Evolutionary conservation across 352 stramenopile genomes (phyloP).

Genomic region (Globisporangium middletonii): DNA sequence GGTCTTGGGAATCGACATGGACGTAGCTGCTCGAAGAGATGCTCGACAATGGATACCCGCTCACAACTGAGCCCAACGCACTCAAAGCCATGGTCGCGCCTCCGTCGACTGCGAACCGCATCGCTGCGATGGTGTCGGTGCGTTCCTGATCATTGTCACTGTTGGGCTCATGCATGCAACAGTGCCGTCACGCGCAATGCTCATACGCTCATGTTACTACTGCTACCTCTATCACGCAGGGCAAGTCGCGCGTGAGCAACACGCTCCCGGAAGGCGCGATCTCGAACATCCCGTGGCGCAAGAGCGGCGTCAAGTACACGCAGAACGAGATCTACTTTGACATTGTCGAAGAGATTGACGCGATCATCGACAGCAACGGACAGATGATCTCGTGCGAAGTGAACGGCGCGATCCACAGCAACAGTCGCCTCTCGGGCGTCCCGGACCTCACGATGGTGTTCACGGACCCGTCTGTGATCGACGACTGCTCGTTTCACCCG

Average conservation of each 20-base stretch:
- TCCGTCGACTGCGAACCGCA: slow-evolving; percentile 90
- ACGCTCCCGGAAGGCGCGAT: slow-evolving; percentile 89
- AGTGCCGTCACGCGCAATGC: not conserved
- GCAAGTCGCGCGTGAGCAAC: slow-evolving; percentile 89
- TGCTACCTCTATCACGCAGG: slow-evolving; percentile 15
- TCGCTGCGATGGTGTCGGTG: slow-evolving; percentile 83
- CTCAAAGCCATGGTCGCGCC: slow-evolving; percentile 96
- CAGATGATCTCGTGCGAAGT: slow-evolving; percentile 94
- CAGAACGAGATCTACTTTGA: slow-evolving; percentile 99
- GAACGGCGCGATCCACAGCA: slow-evolving; percentile 92
- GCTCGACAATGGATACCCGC: slow-evolving; percentile 96
- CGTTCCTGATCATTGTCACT: not conserved
- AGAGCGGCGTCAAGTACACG: slow-evolving; percentile 93
- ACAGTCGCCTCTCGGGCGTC: slow-evolving; percentile 94
- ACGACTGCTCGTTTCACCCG: slow-evolving; percentile 98
- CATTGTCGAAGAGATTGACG: slow-evolving; percentile 97
- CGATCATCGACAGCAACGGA: slow-evolving; percentile 92
- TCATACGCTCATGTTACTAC: not conserved
- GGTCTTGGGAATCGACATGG: not conserved
- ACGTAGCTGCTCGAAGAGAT: slow-evolving; percentile 92
- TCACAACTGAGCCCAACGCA: slow-evolving; percentile 97
- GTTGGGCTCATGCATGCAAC: not conserved
- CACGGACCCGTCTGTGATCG: slow-evolving; percentile 93
- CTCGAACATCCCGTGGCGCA: slow-evolving; percentile 97
- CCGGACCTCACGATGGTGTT: slow-evolving; percentile 97